These are phyloP conservation scores for Erodium moschatum DNA, from an alignment of 441 rosid species.

Conservation along the genomic window DNA sequence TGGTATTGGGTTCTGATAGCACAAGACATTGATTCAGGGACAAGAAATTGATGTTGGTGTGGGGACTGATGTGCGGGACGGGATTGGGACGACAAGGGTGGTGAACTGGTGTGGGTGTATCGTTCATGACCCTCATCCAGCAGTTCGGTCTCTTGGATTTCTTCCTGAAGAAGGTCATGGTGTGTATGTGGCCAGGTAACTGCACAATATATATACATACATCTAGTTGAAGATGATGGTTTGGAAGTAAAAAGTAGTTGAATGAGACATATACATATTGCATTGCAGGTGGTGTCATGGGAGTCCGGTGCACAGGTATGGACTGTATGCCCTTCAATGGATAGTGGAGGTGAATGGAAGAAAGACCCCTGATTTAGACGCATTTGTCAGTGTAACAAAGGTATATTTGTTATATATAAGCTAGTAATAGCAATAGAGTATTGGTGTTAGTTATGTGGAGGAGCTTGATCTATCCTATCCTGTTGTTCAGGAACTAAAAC, in stretches of 20 bases:
- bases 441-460: too few species aligned
- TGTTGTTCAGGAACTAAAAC: slow-evolving; percentile 57
- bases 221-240: too few species aligned
- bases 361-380: slow-evolving; percentile 67
- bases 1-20: background rate
- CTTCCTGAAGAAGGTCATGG: slow-evolving; percentile 99
- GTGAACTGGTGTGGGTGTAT: slow-evolving; percentile 93
- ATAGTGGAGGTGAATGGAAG: slow-evolving; percentile 90
- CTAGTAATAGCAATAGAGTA: too few species aligned
- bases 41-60: slow-evolving; percentile 62
- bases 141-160: slow-evolving; percentile 95
- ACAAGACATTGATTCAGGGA: slow-evolving; percentile 41
- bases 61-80: slow-evolving; percentile 88
- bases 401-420: slow-evolving; percentile 29
- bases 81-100: slow-evolving; percentile 75
- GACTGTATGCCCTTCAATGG: slow-evolving; percentile 85
- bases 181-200: slow-evolving; percentile 80
- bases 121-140: slow-evolving; percentile 91
- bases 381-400: slow-evolving; percentile 67
- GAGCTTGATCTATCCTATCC: too few species aligned
- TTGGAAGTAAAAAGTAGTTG: too few species aligned
- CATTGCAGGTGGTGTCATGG: slow-evolving; percentile 73
- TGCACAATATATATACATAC: too few species aligned
- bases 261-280: too few species aligned
- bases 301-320: slow-evolving; percentile 87